These are phyloP conservation scores for Tulasnella sp. DNA, from an alignment of 768 basidiomycete species.

Conservation along the genomic window DNA sequence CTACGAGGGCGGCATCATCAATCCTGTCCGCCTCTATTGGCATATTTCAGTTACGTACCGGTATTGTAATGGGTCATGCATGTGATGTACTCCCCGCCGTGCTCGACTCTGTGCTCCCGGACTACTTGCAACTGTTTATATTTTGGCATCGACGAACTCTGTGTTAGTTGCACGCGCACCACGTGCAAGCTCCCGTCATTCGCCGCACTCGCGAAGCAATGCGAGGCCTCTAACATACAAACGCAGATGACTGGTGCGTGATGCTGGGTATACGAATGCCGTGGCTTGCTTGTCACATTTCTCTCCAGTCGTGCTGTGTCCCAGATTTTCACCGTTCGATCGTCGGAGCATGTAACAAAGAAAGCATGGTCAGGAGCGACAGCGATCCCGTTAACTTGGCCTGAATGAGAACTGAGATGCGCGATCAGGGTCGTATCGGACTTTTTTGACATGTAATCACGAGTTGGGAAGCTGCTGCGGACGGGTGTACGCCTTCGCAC, in stretches of 20 bases:
- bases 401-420: conserved; percentile 74
- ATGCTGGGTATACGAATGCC: conserved; percentile 33
- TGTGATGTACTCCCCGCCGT: conserved; percentile 51
- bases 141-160: conserved; percentile 58
- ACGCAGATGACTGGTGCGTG: conserved; percentile 58
- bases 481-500: conserved; percentile 63
- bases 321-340: conserved; percentile 35
- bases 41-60: conserved; percentile 32
- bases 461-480: conserved; percentile 54
- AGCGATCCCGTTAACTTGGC: conserved; percentile 65
- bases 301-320: conserved; percentile 78
- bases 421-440: conserved; percentile 74
- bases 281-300: conserved; percentile 74
- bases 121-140: conserved; percentile 67
- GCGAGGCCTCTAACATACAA: conserved; percentile 73
- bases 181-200: conserved; percentile 34
- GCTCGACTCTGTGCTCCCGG: conserved; percentile 68
- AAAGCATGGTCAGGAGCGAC: conserved; percentile 92
- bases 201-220: conserved; percentile 63
- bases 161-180: conserved; percentile 67
- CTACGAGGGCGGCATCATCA: conserved; percentile 29
- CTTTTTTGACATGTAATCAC: conserved; percentile 49
- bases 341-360: conserved; percentile 41
- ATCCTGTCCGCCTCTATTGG: background rate
- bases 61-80: conserved; percentile 74